Conservation (phyloP, 345 rosid genomes). For the Populus ilicifolia region DNA sequence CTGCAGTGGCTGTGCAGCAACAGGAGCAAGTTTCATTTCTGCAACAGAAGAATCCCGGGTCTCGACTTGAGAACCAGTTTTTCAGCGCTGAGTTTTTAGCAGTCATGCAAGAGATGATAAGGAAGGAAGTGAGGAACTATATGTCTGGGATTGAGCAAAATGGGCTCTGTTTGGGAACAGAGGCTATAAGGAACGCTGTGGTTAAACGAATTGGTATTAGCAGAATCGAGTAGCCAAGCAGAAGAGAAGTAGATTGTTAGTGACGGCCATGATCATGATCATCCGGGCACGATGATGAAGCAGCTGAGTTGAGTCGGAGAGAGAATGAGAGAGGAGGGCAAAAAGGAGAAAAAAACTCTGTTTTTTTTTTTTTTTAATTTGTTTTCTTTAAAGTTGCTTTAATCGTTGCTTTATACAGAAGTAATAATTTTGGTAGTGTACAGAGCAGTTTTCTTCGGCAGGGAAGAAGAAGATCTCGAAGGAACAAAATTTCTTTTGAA, state of each 20-base stretch:
- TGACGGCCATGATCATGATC: neutral
- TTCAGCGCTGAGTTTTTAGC: slow-evolving; percentile 57
- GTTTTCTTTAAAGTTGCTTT: neutral
- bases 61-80: slow-evolving; percentile 45
- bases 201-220: slow-evolving; percentile 66
- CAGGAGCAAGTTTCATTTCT: neutral
- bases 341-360: neutral
- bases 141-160: slow-evolving; percentile 56
- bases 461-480: neutral
- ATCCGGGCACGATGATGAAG: neutral
- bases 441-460: slow-evolving; percentile 22
- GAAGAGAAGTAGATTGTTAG: neutral
- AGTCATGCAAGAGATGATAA: slow-evolving; percentile 69
- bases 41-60: neutral
- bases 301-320: slow-evolving; percentile 1
- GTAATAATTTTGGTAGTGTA: slow-evolving; percentile 50
- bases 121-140: slow-evolving; percentile 65
- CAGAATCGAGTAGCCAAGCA: slow-evolving; percentile 41
- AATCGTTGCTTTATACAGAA: slow-evolving; percentile 24
- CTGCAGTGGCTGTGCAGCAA: neutral
- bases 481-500: neutral
- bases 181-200: slow-evolving; percentile 52
- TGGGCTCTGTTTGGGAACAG: slow-evolving; percentile 45
- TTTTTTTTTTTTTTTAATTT: neutral
- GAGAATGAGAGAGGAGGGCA: neutral